Conservation (phyloP, 2,329 filamentous ascomycete species). For the Alternaria rosae region DNA sequence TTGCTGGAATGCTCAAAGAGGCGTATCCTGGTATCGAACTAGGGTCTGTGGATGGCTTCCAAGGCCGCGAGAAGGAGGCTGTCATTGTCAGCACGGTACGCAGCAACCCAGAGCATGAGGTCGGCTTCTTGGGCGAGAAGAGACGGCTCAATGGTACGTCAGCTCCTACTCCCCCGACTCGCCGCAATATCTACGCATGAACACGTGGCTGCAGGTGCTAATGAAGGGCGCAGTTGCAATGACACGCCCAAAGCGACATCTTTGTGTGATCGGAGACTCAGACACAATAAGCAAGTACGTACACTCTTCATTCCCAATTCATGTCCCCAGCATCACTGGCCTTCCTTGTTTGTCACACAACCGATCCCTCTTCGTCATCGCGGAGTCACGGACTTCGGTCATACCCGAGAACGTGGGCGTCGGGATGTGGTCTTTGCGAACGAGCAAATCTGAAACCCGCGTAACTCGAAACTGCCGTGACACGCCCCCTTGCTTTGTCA, state of each 20-base stretch:
- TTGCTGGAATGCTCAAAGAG: slow-evolving; percentile 80
- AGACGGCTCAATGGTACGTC: slow-evolving; percentile 84
- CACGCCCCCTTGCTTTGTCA: slow-evolving; percentile 18
- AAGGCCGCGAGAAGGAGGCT: slow-evolving; percentile 95
- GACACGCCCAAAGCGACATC: slow-evolving; percentile 89
- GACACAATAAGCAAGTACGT: slow-evolving; percentile 88
- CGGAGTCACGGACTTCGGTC: not conserved
- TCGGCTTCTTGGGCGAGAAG: slow-evolving; percentile 93
- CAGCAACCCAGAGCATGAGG: slow-evolving; percentile 85
- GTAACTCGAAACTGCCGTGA: slow-evolving; percentile 25
- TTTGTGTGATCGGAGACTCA: slow-evolving; percentile 91
- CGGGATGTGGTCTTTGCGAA: slow-evolving; percentile 14
- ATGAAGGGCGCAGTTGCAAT: slow-evolving; percentile 75
- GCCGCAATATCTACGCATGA: slow-evolving; percentile 1
- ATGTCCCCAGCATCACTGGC: slow-evolving; percentile 1
- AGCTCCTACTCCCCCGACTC: slow-evolving; percentile 7
- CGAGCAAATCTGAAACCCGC: slow-evolving; percentile 5
- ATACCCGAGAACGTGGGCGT: slow-evolving; percentile 19
- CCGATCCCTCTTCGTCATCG: not conserved
- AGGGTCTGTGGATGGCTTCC: slow-evolving; percentile 97
- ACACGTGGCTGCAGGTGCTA: slow-evolving; percentile 2
- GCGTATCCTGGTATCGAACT: slow-evolving; percentile 85
- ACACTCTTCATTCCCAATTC: slow-evolving; percentile 3
- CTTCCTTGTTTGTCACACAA: slow-evolving; percentile 5
- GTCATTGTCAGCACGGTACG: slow-evolving; percentile 93